Evolutionary conservation across 2,329 filamentous ascomycete species (phyloP).

Genomic region (Pseudogymnoascus sp.): DNA sequence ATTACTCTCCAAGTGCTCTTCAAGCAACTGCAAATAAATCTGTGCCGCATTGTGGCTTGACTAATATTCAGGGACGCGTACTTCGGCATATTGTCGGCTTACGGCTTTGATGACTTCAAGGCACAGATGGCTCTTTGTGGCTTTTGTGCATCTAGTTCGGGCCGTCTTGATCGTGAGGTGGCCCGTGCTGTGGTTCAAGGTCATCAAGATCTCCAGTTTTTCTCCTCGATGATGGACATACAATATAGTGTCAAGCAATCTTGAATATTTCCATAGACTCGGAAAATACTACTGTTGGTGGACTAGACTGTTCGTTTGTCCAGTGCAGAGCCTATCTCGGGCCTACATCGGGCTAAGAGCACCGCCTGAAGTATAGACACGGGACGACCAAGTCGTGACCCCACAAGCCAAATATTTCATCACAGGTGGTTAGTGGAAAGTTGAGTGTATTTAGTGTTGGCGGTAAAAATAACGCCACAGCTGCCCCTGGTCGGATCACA

Average conservation of each 20-base stretch:
- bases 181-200: background rate
- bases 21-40: background rate
- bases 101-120: background rate
- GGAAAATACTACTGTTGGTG: background rate
- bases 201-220: background rate
- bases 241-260: background rate
- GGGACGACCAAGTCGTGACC: background rate
- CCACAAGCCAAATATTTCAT: background rate
- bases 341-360: constrained; percentile 2
- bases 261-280: background rate
- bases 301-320: background rate
- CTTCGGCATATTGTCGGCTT: background rate
- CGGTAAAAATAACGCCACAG: background rate
- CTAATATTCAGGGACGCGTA: background rate
- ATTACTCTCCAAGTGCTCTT: background rate
- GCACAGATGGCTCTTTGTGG: background rate
- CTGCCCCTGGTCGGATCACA: background rate
- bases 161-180: background rate
- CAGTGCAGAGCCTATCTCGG: background rate
- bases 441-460: background rate
- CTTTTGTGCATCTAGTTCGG: background rate
- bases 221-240: background rate
- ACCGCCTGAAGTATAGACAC: background rate
- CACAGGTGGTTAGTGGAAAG: background rate
- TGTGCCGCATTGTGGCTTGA: background rate